Base-by-base conservation (phyloP, 768 basidiomycete species). In the Fomitopsis pulvina region DNA sequence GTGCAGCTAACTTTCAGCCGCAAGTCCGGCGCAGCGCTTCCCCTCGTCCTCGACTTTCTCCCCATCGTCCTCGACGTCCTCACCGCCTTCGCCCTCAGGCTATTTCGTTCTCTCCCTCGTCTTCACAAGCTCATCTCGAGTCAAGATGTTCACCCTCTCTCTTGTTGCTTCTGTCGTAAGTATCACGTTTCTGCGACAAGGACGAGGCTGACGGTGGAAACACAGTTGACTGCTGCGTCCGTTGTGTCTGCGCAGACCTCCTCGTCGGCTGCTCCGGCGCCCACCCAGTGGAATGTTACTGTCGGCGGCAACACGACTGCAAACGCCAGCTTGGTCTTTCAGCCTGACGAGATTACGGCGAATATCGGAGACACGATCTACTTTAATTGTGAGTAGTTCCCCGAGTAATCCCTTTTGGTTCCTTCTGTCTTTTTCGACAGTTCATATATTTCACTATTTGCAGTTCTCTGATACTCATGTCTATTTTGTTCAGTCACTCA, bases 371-470 rank as follows among this genome's bases (percentile, higher is more conserved):
- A 82, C 54, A 64, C 66, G 12, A 73, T 83, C 50, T 26, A 70
- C 30, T 82, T 83, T 71, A 81, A 79, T 57, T 83, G 78, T 79
- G 58, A 51, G 71, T 58, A 4, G 29, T 29, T 22, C 29, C 9
- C 4, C 21, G 40, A n/a, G n/a, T n/a, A n/a, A n/a, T n/a, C n/a
- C n/a, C n/a, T n/a, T n/a, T n/a, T n/a, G n/a, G n/a, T n/a, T n/a
- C n/a, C n/a, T n/a, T n/a, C n/a, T n/a, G n/a, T n/a, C n/a, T n/a
- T n/a, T n/a, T n/a, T n/a, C n/a, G n/a, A n/a, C n/a, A n/a, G n/a
- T n/a, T n/a, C n/a, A n/a, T n/a, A n/a, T n/a, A n/a, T n/a, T n/a
- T n/a, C n/a, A n/a, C n/a, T n/a, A n/a, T n/a, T n/a, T n/a, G n/a
- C n/a, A n/a, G n/a, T 38, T 27, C 7, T 24, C 27, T 12, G 34